These are phyloP conservation scores for Trametes cinnabarina DNA, from an alignment of 768 basidiomycete genomes.

Conservation along the genomic window DNA sequence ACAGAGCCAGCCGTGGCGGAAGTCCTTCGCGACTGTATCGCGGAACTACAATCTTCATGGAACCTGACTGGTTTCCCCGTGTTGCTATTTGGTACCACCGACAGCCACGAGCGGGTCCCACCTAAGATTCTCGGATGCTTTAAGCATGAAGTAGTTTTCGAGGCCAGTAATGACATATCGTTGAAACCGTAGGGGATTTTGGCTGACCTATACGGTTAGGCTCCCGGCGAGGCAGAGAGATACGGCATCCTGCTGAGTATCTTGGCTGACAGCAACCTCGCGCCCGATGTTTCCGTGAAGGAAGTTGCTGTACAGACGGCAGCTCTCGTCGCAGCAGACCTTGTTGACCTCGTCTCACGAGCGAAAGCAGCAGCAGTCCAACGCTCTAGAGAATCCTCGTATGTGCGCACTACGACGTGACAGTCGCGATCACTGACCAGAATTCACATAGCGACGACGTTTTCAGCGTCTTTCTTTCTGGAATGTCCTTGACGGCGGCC, in stretches of 20 bases:
- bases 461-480: slow-evolving; percentile 36
- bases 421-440: background rate
- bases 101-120: slow-evolving; percentile 64
- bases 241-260: slow-evolving; percentile 53
- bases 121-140: slow-evolving; percentile 64
- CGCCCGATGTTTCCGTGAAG: slow-evolving; percentile 76
- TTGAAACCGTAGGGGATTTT: too few species aligned
- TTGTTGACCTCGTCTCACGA: slow-evolving; percentile 64
- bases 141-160: slow-evolving; percentile 79
- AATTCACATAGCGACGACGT: background rate
- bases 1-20: slow-evolving; percentile 62
- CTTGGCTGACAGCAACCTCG: slow-evolving; percentile 42
- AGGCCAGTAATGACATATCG: too few species aligned
- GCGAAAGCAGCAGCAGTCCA: slow-evolving; percentile 55
- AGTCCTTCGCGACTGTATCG: slow-evolving; percentile 62
- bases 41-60: slow-evolving; percentile 55
- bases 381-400: slow-evolving; percentile 41
- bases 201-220: slow-evolving; percentile 44
- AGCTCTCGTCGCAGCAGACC: slow-evolving; percentile 80
- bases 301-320: slow-evolving; percentile 84
- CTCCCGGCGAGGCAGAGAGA: slow-evolving; percentile 76
- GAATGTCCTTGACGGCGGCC: slow-evolving; percentile 45
- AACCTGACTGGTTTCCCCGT: slow-evolving; percentile 65
- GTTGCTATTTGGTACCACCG: slow-evolving; percentile 71
- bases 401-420: slow-evolving; percentile 16